Evolutionary conservation across 371 early-diverging fungal genomes (phyloP), one percentile per base, ranked within the genome.

Genomic region (Mycotypha africana): DNA sequence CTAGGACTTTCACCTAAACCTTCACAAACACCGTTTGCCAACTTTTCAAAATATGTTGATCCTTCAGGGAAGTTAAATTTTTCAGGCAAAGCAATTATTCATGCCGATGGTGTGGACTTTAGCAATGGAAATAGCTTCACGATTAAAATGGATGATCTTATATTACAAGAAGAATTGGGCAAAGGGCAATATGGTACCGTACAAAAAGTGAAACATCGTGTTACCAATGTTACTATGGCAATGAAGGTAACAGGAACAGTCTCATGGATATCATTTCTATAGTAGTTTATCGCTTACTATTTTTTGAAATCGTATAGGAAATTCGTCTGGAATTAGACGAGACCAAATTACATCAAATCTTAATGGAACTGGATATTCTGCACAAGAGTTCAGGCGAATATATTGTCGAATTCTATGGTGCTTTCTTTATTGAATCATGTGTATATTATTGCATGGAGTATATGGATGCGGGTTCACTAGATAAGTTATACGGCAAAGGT

Each of bases 381-480:
- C 92, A 93, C 71, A 85, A 88, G 57, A 85, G 89, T 42, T 76
- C 83, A 37, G 85, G 85, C 45, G 85, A 88, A 19, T 90, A 84
- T 56, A 96, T 96, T 68, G 91, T 96, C 24, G 94, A 93, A 40
- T 96, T 95, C 58, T 96, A 96, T 69, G 97, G 97, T n/a, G 97
- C 97, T 1, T 96, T 95, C 71, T 93, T 93, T 56, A 84, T 91
- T 48, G 95, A 95, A 58, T 85, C 88, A n/a, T 90, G 91, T 61
- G 95, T 94, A 0, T 96, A 92, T 60, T 91, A 91, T 60, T 94
- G 93, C 62, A 89, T 86, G 86, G 91, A 88, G 67, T 94, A 82
- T 65, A 96, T 96, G 97, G 97, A 96, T 62, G 89, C 81, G 34
- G 95, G 95, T 28, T 93, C 93, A 12, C 65, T 96, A 38, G 95